Conservation (phyloP, 345 rosid genomes). For the Nephelium lappaceum region DNA sequence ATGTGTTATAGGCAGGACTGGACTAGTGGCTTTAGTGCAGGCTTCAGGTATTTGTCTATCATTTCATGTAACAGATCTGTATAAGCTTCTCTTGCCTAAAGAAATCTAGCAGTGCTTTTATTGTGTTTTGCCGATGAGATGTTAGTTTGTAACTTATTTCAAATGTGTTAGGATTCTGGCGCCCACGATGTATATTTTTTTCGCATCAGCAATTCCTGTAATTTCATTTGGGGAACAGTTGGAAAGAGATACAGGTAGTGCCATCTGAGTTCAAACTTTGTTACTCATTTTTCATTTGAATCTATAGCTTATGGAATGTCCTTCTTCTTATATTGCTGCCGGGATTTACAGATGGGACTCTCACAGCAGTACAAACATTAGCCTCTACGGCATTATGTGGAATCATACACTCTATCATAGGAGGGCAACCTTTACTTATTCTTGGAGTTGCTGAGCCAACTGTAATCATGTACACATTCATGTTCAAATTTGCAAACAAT, state of each 20-base stretch:
- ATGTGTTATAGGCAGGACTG: conserved; percentile 93
- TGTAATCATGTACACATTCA: conserved; percentile 92
- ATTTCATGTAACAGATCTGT: neutral
- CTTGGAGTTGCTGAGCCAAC: conserved; percentile 99
- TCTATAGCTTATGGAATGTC: neutral
- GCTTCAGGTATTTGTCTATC: conserved; percentile 59
- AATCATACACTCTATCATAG: conserved; percentile 75
- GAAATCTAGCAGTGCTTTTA: neutral
- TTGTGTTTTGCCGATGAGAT: neutral
- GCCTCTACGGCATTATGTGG: conserved; percentile 95
- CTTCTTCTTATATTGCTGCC: neutral
- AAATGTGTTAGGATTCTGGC: conserved; percentile 71
- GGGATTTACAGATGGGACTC: conserved; percentile 67
- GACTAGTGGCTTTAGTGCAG: conserved; percentile 79
- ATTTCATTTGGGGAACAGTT: conserved; percentile 93
- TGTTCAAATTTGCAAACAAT: conserved; percentile 87
- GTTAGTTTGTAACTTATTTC: conserved; percentile 11
- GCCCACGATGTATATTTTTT: conserved; percentile 94
- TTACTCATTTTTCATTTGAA: neutral
- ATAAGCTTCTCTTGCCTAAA: neutral
- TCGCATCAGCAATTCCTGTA: conserved; percentile 95
- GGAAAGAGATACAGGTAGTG: conserved; percentile 81
- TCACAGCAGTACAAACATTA: conserved; percentile 91
- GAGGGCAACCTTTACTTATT: conserved; percentile 91
- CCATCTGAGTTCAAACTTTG: neutral